Evolutionary conservation across 2,329 filamentous ascomycete species (phyloP).

Genomic region (Ophiocordyceps sinensis): DNA sequence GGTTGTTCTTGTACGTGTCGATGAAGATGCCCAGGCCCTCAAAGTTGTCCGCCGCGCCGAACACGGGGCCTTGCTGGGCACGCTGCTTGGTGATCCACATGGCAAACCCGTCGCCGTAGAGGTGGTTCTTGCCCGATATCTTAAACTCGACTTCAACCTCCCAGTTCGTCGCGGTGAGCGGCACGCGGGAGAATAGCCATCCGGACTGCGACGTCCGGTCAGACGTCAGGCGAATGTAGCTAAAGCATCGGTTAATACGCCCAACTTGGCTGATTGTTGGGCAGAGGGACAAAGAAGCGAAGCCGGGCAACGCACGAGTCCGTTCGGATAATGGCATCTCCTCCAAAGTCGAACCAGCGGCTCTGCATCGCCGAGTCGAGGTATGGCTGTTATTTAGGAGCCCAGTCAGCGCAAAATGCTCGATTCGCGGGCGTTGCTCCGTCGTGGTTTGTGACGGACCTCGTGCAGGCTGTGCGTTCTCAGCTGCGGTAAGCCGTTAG

Average conservation of each 20-base stretch:
- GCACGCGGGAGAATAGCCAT: slow-evolving; percentile 88
- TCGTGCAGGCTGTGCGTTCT: slow-evolving; percentile 73
- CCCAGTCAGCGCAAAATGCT: slow-evolving; percentile 4
- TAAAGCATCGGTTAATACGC: slow-evolving; percentile 18
- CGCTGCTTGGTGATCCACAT: slow-evolving; percentile 97
- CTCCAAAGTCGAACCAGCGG: slow-evolving; percentile 98
- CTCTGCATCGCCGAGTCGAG: slow-evolving; percentile 96
- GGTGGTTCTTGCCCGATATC: slow-evolving; percentile 73
- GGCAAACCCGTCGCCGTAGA: slow-evolving; percentile 93
- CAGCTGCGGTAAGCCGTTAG: slow-evolving; percentile 36
- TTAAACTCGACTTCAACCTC: slow-evolving; percentile 95
- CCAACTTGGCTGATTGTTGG: background rate
- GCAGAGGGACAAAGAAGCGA: background rate
- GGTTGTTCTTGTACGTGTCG: slow-evolving; percentile 99
- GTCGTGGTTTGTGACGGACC: slow-evolving; percentile 36
- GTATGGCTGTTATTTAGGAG: slow-evolving; percentile 52
- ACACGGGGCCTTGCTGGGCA: slow-evolving; percentile 65
- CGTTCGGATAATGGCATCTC: slow-evolving; percentile 72
- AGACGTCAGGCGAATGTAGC: slow-evolving; percentile 84
- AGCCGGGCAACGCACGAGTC: slow-evolving; percentile 40
- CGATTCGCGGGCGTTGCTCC: background rate
- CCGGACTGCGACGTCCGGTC: slow-evolving; percentile 83
- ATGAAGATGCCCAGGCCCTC: slow-evolving; percentile 92
- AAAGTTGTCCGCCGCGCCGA: slow-evolving; percentile 76
- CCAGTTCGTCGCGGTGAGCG: slow-evolving; percentile 96